A percentile compares a stretch with the other conserved stretches of the same genome.
These are phyloP conservation scores for Artomyces pyxidatus DNA, from an alignment of 768 basidiomycete genomes.

Conservation along the genomic window DNA sequence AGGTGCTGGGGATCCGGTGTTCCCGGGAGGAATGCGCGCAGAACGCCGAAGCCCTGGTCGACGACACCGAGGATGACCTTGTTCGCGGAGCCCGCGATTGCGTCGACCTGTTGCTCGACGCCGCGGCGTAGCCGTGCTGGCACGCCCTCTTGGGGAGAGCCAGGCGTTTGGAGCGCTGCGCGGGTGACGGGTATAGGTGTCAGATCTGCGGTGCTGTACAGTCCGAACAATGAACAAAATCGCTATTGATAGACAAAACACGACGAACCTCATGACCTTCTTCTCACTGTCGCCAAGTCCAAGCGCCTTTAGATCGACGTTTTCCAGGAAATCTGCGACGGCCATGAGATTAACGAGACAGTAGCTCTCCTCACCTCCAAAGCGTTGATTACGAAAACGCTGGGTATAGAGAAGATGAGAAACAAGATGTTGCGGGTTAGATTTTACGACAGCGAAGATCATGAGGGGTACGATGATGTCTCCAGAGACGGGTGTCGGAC, in stretches of 20 bases:
- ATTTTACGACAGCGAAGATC: constrained; percentile 89
- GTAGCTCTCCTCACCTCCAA: constrained; percentile 83
- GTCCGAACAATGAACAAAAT: background rate
- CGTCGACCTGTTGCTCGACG: constrained; percentile 74
- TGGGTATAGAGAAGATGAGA: constrained; percentile 61
- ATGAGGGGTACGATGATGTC: constrained; percentile 90
- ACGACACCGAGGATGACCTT: constrained; percentile 77
- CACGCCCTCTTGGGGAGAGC: constrained; percentile 34
- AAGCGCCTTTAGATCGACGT: constrained; percentile 76
- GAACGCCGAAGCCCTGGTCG: constrained; percentile 82
- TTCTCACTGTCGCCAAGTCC: constrained; percentile 54
- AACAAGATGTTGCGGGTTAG: constrained; percentile 79
- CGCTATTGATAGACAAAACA: background rate
- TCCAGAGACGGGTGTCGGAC: constrained; percentile 58
- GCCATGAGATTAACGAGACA: constrained; percentile 93
- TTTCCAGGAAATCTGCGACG: constrained; percentile 92
- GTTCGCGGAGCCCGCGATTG: constrained; percentile 74
- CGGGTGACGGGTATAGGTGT: constrained; percentile 72
- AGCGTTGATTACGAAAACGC: constrained; percentile 45
- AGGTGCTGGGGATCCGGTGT: constrained; percentile 20
- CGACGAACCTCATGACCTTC: constrained; percentile 45
- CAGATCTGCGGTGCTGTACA: constrained; percentile 61
- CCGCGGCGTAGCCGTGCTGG: constrained; percentile 58
- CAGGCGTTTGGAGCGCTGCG: constrained; percentile 37
- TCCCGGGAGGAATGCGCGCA: constrained; percentile 66